Conservation (phyloP, 2,329 filamentous ascomycete genomes). For the Podosphaera fusca region DNA sequence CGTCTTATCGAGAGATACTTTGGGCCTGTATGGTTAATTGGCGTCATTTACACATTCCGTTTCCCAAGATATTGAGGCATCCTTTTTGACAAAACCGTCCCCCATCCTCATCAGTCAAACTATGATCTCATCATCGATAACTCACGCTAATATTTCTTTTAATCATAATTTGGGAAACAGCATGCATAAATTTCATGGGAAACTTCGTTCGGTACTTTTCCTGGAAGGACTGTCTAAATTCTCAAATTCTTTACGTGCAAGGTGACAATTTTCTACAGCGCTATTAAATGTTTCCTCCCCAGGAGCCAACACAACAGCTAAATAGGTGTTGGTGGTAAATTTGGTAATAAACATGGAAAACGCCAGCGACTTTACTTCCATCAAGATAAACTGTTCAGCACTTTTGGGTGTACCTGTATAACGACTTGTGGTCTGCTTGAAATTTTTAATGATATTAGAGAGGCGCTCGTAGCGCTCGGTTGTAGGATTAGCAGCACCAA, state of each 20-base stretch:
- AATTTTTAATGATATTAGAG: constrained; percentile 93
- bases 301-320: constrained; percentile 75
- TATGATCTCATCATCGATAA: background rate
- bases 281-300: constrained; percentile 82
- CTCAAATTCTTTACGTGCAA: constrained; percentile 63
- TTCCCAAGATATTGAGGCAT: no score
- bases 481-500: constrained; percentile 62
- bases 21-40: no score
- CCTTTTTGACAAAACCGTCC: no score
- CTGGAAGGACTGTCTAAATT: constrained; percentile 31
- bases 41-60: no score
- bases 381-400: constrained; percentile 56
- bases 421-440: constrained; percentile 64
- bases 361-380: constrained; percentile 55
- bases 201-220: constrained; percentile 12
- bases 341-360: constrained; percentile 92
- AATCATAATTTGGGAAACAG: background rate
- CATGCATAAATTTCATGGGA: background rate
- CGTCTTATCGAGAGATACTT: no score
- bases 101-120: no score
- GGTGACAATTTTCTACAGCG: constrained; percentile 71
- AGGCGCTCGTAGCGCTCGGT: constrained; percentile 86
- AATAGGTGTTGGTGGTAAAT: constrained; percentile 93
- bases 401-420: constrained; percentile 64
- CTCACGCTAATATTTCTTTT: background rate